A percentile compares a stretch with the other conserved stretches of the same genome.
These are phyloP conservation scores for Yamadazyma buinensis DNA, from an alignment of 1,139 yeast genomes.

Conservation along the genomic window DNA sequence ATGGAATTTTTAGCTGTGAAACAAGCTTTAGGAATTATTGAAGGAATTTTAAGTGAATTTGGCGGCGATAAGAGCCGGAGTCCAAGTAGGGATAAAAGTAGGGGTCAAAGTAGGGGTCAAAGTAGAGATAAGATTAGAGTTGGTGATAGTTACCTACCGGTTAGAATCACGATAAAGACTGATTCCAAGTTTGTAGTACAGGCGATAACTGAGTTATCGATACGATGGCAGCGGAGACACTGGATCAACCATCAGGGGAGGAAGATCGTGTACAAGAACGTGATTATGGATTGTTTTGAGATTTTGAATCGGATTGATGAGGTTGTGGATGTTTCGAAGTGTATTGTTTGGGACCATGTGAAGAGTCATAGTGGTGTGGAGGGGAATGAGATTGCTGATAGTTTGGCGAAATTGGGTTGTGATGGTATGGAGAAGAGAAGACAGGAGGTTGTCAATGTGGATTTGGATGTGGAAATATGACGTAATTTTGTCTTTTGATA, in stretches of 20 bases:
- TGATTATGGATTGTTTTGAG: constrained; percentile 33
- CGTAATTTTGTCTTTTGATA: too few relatives aligned
- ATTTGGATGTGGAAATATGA: too few relatives aligned
- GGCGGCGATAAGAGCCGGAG: background rate
- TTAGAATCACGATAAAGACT: constrained; percentile 33
- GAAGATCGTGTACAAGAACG: constrained; percentile 49
- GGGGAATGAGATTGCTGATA: constrained; percentile 80
- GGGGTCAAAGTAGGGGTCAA: background rate
- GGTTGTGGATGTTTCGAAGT: background rate
- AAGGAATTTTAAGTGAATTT: background rate
- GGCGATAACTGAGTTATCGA: constrained; percentile 48
- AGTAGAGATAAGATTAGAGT: too few relatives aligned
- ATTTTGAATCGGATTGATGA: constrained; percentile 26
- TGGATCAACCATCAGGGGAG: constrained; percentile 47
- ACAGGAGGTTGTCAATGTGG: too few relatives aligned
- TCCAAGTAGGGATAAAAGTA: background rate
- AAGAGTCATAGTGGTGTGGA: constrained; percentile 64
- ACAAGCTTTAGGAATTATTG: constrained; percentile 15
- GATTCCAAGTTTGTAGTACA: constrained; percentile 59
- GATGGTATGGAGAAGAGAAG: too few relatives aligned
- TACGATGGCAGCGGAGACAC: constrained; percentile 50
- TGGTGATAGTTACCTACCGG: too few relatives aligned
- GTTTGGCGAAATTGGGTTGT: constrained; percentile 65
- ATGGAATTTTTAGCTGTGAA: constrained; percentile 73
- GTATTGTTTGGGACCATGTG: constrained; percentile 54